phyloP scores from a whole-genome alignment of 768 basidiomycete species.

The Termitomyces sp. region DNA sequence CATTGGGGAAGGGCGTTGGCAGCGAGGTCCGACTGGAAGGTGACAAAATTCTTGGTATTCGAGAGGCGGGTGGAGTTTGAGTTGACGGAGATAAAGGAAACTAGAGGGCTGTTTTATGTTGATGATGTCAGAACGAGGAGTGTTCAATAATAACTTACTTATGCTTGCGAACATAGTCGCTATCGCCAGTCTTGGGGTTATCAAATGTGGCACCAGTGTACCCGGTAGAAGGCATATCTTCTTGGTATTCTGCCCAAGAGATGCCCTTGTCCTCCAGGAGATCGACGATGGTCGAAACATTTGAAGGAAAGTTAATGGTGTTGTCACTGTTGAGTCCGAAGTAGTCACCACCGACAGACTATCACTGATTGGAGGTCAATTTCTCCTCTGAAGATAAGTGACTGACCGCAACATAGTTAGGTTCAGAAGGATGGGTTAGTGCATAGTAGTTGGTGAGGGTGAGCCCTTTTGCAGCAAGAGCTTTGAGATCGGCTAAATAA shows the following conservation, averaged over 20 bases:
- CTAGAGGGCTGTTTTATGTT: conserved; percentile 31
- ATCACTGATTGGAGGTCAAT: neutral
- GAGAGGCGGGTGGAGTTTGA: conserved; percentile 37
- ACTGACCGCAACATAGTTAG: conserved; percentile 47
- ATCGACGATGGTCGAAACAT: conserved; percentile 58
- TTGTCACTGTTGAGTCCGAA: conserved; percentile 42
- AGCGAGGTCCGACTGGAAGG: conserved; percentile 55
- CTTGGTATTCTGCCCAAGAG: conserved; percentile 61
- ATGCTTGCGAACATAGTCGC: conserved; percentile 30
- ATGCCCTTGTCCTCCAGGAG: conserved; percentile 56
- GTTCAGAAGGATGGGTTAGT: conserved; percentile 58
- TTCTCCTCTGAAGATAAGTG: conserved; percentile 19
- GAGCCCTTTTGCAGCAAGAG: conserved; percentile 49
- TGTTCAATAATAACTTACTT: conserved; percentile 19
- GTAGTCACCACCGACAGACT: conserved; percentile 18
- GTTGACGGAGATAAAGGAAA: conserved; percentile 50
- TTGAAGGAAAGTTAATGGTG: conserved; percentile 35
- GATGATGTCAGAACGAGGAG: neutral
- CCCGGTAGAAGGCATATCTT: conserved; percentile 52
- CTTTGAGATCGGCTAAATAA: conserved; percentile 24
- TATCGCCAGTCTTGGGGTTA: conserved; percentile 16
- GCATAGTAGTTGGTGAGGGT: conserved; percentile 42
- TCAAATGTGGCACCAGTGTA: conserved; percentile 36
- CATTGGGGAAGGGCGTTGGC: conserved; percentile 54
- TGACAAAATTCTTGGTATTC: conserved; percentile 57